Evolutionary conservation across 345 rosid species (phyloP).

Genomic region (Linum trigynum): DNA sequence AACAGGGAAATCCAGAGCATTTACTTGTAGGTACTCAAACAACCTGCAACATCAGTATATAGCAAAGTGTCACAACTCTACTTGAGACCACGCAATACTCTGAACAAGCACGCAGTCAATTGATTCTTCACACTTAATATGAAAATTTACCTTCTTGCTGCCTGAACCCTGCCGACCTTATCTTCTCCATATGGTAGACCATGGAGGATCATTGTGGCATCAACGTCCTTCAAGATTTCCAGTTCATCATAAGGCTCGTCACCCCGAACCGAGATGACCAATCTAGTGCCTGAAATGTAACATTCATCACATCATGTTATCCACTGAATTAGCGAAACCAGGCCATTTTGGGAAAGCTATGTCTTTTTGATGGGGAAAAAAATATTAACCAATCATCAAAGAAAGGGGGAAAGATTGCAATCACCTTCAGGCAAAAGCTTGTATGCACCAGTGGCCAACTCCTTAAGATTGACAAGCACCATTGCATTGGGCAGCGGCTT

Average conservation of each 20-base stretch:
- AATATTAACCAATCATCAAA: slow-evolving; percentile 2
- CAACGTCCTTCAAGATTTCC: slow-evolving; percentile 61
- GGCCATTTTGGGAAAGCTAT: slow-evolving; percentile 4
- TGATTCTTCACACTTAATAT: not conserved
- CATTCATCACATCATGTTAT: slow-evolving; percentile 5
- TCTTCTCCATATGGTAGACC: slow-evolving; percentile 60
- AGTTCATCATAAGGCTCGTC: slow-evolving; percentile 69
- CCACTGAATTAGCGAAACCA: slow-evolving; percentile 2
- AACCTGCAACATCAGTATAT: slow-evolving; percentile 37
- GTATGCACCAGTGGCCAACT: slow-evolving; percentile 75
- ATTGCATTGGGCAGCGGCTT: slow-evolving; percentile 91
- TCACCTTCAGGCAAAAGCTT: slow-evolving; percentile 95
- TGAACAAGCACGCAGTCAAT: not conserved
- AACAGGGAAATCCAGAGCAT: slow-evolving; percentile 61
- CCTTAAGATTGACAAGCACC: slow-evolving; percentile 86
- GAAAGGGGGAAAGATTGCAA: slow-evolving; percentile 12
- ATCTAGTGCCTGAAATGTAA: slow-evolving; percentile 59
- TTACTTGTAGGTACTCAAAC: slow-evolving; percentile 73
- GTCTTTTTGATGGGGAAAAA: not conserved
- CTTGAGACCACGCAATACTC: not conserved
- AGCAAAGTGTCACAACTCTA: slow-evolving; percentile 5
- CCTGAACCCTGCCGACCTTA: slow-evolving; percentile 77
- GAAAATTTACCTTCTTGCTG: slow-evolving; percentile 75
- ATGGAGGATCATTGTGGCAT: slow-evolving; percentile 82
- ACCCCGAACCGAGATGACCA: slow-evolving; percentile 79